Percentiles rank a stretch among this genome's conserved stretches.
Evolutionary conservation across 2,329 filamentous ascomycete species (phyloP).

Genomic region (Alternaria sp.): DNA sequence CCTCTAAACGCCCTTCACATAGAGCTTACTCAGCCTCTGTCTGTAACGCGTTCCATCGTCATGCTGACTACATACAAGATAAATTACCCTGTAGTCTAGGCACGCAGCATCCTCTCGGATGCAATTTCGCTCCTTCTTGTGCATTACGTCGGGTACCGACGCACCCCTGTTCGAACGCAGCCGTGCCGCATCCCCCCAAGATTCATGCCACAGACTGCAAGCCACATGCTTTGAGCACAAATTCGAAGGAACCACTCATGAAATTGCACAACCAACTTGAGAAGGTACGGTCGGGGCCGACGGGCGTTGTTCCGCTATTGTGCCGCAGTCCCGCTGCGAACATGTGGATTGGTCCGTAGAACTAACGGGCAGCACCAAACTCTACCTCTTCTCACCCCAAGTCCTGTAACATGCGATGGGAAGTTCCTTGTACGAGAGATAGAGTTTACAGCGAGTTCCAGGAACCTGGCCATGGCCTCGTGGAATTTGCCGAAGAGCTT

Average conservation of each 20-base stretch:
- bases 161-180: background rate
- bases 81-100: background rate
- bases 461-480: background rate
- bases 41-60: background rate
- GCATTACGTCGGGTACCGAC: background rate
- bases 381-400: background rate
- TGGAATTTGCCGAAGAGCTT: background rate
- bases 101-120: background rate
- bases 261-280: background rate
- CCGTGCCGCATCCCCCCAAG: background rate
- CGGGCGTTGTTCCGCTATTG: background rate
- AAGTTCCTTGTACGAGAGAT: background rate
- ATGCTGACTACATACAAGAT: background rate
- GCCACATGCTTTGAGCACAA: background rate
- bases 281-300: background rate
- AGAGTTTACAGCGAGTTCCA: background rate
- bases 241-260: background rate
- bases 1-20: background rate
- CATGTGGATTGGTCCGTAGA: background rate
- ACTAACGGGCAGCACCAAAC: background rate
- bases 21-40: background rate
- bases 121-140: background rate
- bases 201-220: constrained; percentile 1
- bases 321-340: constrained; percentile 1
- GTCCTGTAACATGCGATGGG: background rate